Evolutionary conservation across 2,329 filamentous ascomycete species (phyloP).

Genomic region (Aspergillus quadricinctus): DNA sequence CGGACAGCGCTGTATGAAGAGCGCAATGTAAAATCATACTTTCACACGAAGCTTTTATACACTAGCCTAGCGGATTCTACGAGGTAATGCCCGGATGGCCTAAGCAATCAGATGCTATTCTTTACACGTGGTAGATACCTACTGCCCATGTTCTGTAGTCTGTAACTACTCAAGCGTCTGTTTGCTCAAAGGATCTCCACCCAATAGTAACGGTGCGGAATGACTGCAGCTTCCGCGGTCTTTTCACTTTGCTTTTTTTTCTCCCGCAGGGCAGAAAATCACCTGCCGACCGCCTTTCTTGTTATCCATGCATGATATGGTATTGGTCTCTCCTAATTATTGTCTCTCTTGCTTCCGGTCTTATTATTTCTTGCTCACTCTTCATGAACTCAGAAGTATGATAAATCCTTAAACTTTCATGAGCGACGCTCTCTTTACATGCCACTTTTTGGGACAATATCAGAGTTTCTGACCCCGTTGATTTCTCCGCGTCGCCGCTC

Average conservation of each 20-base stretch:
- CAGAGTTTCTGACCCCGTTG: slow-evolving; percentile 9
- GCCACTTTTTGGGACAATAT: slow-evolving; percentile 16
- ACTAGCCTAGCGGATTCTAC: background rate
- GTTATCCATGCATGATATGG: slow-evolving; percentile 3
- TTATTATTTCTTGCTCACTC: background rate
- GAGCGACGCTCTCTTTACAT: slow-evolving; percentile 15
- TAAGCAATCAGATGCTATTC: background rate
- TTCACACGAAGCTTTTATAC: background rate
- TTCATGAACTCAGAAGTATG: background rate
- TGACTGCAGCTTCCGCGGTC: slow-evolving; percentile 2
- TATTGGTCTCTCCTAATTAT: background rate
- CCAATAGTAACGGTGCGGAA: background rate
- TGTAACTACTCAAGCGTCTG: background rate
- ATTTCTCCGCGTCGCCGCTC: slow-evolving; percentile 1
- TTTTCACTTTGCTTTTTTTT: background rate
- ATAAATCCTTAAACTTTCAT: background rate
- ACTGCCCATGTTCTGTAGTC: background rate
- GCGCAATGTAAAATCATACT: background rate
- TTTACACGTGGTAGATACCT: background rate
- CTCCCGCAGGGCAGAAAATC: slow-evolving; percentile 1
- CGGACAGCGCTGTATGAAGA: background rate
- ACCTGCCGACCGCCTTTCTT: slow-evolving; percentile 16
- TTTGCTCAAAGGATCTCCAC: background rate
- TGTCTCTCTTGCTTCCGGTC: background rate
- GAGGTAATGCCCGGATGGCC: background rate